Percentiles rank a stretch among this genome's conserved stretches.
phyloP scores from a whole-genome alignment of 768 basidiomycete species.

The Trichaptum fuscoviolaceum region DNA sequence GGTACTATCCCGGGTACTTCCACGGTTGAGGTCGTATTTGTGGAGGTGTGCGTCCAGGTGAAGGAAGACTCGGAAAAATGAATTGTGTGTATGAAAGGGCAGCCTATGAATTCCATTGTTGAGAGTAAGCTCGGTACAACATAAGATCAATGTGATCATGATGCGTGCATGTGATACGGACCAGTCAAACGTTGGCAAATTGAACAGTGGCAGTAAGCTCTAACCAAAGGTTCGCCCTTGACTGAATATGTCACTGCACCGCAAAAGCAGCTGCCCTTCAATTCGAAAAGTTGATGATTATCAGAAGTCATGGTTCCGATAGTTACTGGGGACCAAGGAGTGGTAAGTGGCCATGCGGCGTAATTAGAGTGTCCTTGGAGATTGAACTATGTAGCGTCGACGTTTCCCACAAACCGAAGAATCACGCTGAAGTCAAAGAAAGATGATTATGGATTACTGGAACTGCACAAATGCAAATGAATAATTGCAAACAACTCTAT shows the following conservation, averaged over 20 bases:
- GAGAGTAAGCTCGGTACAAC: neutral
- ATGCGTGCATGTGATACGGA: conserved; percentile 19
- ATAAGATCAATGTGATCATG: conserved; percentile 1
- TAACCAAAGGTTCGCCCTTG: conserved; percentile 42
- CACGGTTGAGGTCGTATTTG: neutral
- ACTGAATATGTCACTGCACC: conserved; percentile 44
- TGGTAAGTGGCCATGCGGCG: neutral
- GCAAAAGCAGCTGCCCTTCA: conserved; percentile 57
- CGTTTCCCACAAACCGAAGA: neutral
- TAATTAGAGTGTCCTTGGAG: neutral
- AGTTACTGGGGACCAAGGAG: neutral
- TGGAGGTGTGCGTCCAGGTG: conserved; percentile 40
- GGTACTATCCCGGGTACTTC: conserved; percentile 1
- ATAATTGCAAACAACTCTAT: conserved; percentile 15
- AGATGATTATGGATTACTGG: neutral
- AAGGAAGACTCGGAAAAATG: conserved; percentile 50
- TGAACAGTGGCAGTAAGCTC: conserved; percentile 68
- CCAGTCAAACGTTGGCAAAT: conserved; percentile 60
- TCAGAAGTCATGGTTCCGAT: neutral
- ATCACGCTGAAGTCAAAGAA: neutral
- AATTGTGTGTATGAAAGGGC: conserved; percentile 57
- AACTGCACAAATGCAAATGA: neutral
- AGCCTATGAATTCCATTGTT: conserved; percentile 35
- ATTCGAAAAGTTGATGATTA: conserved; percentile 1
- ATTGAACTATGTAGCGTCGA: neutral